Evolutionary conservation across 2,329 filamentous ascomycete genomes (phyloP), one percentile per base, ranked within the genome.

Genomic region (Dothideomycetes sp.): DNA sequence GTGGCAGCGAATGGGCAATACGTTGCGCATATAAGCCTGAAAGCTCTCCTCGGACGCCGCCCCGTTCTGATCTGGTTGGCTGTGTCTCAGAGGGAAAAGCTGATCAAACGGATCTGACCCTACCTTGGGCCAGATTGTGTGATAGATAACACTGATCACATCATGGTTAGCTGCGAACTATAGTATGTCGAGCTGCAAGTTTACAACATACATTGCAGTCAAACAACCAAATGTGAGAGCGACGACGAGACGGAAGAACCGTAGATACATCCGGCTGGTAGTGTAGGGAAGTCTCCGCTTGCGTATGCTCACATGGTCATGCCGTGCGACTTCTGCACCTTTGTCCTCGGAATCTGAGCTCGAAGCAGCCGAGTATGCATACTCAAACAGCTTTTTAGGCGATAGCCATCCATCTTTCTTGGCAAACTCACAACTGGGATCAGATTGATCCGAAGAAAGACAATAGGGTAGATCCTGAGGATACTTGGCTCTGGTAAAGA

Each of bases 1-100:
- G 47, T 75, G 72, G 79, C 80, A 12, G 73, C 74, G 49, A 72
- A 77, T 3, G 84, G 64, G 31, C 16, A 34, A 9, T 14, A 35
- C 32, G 16, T 29, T 35, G 18, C 19, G 31, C 15, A 37, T 14
- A 12, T 27, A 36, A 12, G 22, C 35, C 5, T 37, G 7, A 12
- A 27, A 27, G 7, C 22, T 7, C 12, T 27, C 22, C 22, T 27
- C 22, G 7, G 22, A 12, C 7, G 12, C 7, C 12, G 12, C 22
- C 7, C 12, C 22, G 7, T 27, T 12, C 7, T 7, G 7, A 12
- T 27, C 22, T 7, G 22, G 22, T 27, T 27, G 22, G 7, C 7
- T 7, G 7, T 27, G 7, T 12, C 12, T 12, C 22, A 27, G 12
- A 7, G 22, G 22, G 22, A 27, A 27, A 27, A 27, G 22, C 22